Evolutionary conservation across 345 rosid genomes (phyloP), one percentile per base, ranked within the genome.

Genomic region (Firmiana major): DNA sequence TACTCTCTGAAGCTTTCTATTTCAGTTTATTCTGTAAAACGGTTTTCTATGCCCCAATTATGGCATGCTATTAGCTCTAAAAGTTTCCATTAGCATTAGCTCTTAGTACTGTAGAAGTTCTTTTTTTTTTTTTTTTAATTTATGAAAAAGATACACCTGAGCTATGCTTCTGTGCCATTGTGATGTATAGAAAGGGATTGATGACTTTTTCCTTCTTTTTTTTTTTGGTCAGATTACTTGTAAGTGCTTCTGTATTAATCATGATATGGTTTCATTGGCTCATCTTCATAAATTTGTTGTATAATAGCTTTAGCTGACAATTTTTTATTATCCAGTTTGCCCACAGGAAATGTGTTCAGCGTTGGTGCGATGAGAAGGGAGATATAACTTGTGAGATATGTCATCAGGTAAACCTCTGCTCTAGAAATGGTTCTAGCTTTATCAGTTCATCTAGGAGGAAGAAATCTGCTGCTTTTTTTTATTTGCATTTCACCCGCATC

Each of bases 321-420:
- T 36, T 63, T 53, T 54, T 36, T 45, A 40, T 64, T 71, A 36
- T 79, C 6, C 64, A 94, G 98, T 94, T 83, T 89, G 98, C 98
- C 51, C 98, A 94, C 86, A 83, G 98, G 87, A 94, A 94, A 79
- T 94, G 98, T 79, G 98, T 94, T 58, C 98, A 94, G 79, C 95
- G 85, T 75, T 94, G 98, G 98, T 94, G 98, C 81, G 83, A 93
- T 69, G 98, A 93, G 88, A 94, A 94, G 81, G 94, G 98, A 54
- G 94, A 93, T 79, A 88, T 84, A 78, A 90, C 85, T 64, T 94
- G 98, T 79, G 98, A 94, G 80, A 94, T 93, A 74, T 94, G 98
- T 62, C 98, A 93, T 83, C 92, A 91, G 93, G 98, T 94, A 84
- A 75, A 59, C 21, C 36, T 22, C 16, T 75, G 19, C 75, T 76